Conservation (phyloP, 1,284 basidiomycete species). For the Prillingera fragicola region DNA sequence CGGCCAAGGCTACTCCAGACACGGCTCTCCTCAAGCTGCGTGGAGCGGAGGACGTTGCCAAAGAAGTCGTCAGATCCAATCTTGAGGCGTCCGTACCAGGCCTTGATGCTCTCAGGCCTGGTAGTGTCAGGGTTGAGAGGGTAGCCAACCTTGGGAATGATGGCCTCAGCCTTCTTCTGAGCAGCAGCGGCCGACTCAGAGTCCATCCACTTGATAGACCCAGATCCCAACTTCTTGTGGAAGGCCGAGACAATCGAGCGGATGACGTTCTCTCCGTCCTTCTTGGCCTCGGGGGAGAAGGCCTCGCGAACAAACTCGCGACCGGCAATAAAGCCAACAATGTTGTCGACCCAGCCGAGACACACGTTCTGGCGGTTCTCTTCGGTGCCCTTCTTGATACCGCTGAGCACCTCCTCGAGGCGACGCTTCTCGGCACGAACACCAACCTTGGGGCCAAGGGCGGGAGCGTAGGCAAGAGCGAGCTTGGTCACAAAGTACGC, state of each 20-base stretch:
- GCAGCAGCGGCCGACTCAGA: conserved; percentile 72
- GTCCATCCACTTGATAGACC: conserved; percentile 91
- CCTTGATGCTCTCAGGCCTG: conserved; percentile 62
- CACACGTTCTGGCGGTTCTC: conserved; percentile 70
- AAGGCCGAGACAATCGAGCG: conserved; percentile 76
- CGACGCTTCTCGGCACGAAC: conserved; percentile 67
- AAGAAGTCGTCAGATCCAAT: conserved; percentile 71
- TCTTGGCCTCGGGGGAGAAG: conserved; percentile 73
- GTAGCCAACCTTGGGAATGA: conserved; percentile 55
- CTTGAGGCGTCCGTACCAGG: conserved; percentile 68
- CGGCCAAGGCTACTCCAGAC: conserved; percentile 72
- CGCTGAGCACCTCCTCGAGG: conserved; percentile 66
- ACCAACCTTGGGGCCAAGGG: conserved; percentile 66
- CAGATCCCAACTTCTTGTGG: conserved; percentile 67
- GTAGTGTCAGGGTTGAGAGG: conserved; percentile 78
- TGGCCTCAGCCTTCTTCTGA: conserved; percentile 61
- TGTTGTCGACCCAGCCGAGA: conserved; percentile 46
- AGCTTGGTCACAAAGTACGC: conserved; percentile 76
- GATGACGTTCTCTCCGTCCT: conserved; percentile 78
- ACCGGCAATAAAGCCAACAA: conserved; percentile 53
- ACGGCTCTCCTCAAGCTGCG: conserved; percentile 47
- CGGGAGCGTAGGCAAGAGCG: conserved; percentile 60
- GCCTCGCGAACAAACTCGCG: conserved; percentile 75
- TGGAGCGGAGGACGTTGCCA: conserved; percentile 56
- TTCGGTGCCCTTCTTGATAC: conserved; percentile 79